Base-by-base conservation (phyloP, 2,329 filamentous ascomycete genomes). In the Hypoxylon sp. region DNA sequence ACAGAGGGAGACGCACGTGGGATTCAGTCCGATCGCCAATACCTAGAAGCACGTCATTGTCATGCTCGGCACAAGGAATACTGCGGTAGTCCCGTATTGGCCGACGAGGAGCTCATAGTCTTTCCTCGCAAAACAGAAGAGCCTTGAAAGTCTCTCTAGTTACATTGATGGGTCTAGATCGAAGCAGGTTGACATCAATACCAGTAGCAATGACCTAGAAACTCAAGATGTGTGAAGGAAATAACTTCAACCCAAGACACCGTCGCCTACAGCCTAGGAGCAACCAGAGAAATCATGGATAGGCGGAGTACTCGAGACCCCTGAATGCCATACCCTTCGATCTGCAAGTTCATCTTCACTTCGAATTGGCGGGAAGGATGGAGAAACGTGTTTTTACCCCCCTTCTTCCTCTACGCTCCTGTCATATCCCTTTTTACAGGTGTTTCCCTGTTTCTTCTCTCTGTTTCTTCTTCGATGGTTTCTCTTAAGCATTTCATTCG, bases 11-110 rank as follows among this genome's bases (percentile, higher is more conserved):
- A 37, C 50, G 22, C 60, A 64, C 61, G 56, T 68, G 51, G 60
- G 39, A 31, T 39, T 50, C 19, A 53, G 55, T 54, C 57, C 44
- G 61, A 57, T 37, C 50, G 19, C 59, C 58, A 37, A 47, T 46
- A 26, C 60, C 31, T 11, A 22, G 29, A 47, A 65, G 65, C 51
- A 65, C 60, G 60, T 65, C 65, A 68, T 68, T 39, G 29, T 8
- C 17, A 53, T 53, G 6, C 44, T 50, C 48, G 55, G 26, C 13
- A 31, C 24, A 31, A 47, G 33, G 14, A 47, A 42, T 56, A 52
- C 37, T 24, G 33, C 51, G 42, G 24, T 5, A 33, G n/a, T 42
- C 22, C 17, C 35, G 50, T 52, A 46, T 53, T 47, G 48, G 50
- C 11, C 22, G 42, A 37, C 5, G 42, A 29, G 22, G 29, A 42